A percentile compares a stretch with the other conserved stretches of the same genome.
phyloP scores from a whole-genome alignment of 345 rosid genomes.

The Citrus unshiu region DNA sequence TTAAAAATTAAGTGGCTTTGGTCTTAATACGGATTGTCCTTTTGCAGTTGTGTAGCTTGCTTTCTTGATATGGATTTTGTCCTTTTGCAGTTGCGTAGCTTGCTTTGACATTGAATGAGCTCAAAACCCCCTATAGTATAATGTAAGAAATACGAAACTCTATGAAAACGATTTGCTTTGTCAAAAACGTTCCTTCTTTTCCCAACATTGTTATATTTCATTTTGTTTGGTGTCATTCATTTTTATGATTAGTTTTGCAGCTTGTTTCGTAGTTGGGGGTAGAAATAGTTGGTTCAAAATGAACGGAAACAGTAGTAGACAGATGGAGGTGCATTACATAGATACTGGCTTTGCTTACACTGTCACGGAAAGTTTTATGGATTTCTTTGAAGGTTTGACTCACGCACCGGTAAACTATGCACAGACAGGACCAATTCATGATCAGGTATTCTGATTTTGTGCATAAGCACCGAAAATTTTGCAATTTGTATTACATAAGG shows the following conservation, averaged over 20 bases:
- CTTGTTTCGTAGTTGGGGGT: slow-evolving; percentile 5
- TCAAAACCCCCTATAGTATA: not conserved
- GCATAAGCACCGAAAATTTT: not conserved
- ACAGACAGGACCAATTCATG: slow-evolving; percentile 32
- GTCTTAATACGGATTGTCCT: not conserved
- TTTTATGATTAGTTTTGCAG: slow-evolving; percentile 24
- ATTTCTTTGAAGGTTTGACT: slow-evolving; percentile 51
- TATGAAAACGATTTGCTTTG: not conserved
- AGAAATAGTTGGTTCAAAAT: slow-evolving; percentile 17
- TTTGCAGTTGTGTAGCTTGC: not conserved
- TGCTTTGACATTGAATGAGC: not conserved
- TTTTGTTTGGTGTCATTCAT: not conserved
- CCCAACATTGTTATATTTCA: not conserved
- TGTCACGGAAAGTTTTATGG: slow-evolving; percentile 52
- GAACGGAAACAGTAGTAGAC: slow-evolving; percentile 36
- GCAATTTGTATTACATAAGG: no score
- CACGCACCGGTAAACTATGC: slow-evolving; percentile 38
- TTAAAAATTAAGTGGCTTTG: not conserved
- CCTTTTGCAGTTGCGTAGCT: not conserved
- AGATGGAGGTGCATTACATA: slow-evolving; percentile 55
- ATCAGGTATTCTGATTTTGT: slow-evolving; percentile 41
- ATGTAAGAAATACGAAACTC: not conserved
- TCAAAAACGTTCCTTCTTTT: not conserved
- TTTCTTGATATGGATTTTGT: not conserved
- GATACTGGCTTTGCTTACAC: slow-evolving; percentile 57